These are phyloP conservation scores for Gentiana dahurica DNA, from an alignment of 257 asterid species.

Conservation along the genomic window DNA sequence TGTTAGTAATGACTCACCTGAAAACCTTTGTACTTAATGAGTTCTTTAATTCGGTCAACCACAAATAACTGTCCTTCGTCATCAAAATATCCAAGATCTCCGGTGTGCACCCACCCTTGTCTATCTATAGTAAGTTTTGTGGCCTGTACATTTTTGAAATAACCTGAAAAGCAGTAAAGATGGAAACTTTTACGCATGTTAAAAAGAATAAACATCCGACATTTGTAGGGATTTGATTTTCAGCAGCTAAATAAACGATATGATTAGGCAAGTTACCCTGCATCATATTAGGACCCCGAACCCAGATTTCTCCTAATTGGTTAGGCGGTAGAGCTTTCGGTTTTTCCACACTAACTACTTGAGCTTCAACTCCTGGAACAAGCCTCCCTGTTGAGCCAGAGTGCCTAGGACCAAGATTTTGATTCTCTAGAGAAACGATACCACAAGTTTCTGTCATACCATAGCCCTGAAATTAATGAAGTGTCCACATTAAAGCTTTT, in stretches of 20 bases:
- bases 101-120: constrained; percentile 94
- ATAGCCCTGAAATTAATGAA: constrained; percentile 52
- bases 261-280: constrained; percentile 31
- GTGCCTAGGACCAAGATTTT: background rate
- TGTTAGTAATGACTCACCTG: constrained; percentile 36
- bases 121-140: constrained; percentile 81
- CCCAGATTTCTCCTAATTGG: constrained; percentile 83
- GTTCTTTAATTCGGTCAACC: constrained; percentile 93
- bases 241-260: too few relatives aligned
- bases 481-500: background rate
- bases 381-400: constrained; percentile 70
- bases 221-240: too few relatives aligned
- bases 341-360: constrained; percentile 57
- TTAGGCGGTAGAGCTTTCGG: constrained; percentile 69
- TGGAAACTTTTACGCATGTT: too few relatives aligned
- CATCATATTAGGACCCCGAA: constrained; percentile 86
- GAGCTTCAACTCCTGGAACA: constrained; percentile 61
- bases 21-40: constrained; percentile 86
- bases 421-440: constrained; percentile 4
- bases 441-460: constrained; percentile 82
- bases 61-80: constrained; percentile 75
- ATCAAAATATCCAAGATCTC: constrained; percentile 92
- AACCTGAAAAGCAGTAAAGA: constrained; percentile 34
- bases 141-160: constrained; percentile 68
- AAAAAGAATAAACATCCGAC: too few relatives aligned